Base-by-base conservation (phyloP, 352 stramenopile species). In the Phytophthora melonis region DNA sequence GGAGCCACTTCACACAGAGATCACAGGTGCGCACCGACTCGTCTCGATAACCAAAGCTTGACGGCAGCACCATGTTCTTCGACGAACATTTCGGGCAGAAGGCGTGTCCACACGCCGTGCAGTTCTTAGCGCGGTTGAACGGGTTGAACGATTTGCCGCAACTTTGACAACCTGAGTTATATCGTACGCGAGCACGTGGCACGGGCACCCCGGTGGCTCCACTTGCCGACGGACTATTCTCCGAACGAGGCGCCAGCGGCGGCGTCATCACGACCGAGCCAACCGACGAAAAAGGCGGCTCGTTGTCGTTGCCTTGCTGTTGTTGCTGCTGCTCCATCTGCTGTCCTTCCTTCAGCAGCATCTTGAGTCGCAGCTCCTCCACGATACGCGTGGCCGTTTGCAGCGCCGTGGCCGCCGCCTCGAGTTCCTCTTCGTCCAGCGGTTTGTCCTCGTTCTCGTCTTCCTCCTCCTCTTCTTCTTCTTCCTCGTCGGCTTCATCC, bases 71-170 rank as follows among this genome's bases (percentile, higher is more conserved):
- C 45, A 92, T 72, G 19, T 82, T 81, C 30, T 82, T 78, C 11
- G 86, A 81, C 5, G 84, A 72, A 47, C 87, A 95, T 43, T 93
- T 93, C 25, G 78, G 77, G 58, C 88, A 94, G 60, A 82, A 93
- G 11, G 81, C 61, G 65, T 82, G 86, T 9, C 88, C 88, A 32
- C 88, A 94, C 10, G 77, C 69, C 18, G 70, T 64, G 74, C 88
- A 94, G 45, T 88, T 80, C 49, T 79, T 81, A 47, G 82, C 87
- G 27, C 87, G 88, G 58, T 93, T 80, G 64, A 94, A 94, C 5
- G 88, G 75, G 39, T 82, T 88, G 63, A 94, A 93, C 30, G 79
- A 93, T 45, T 89, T 89, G 27, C 64, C 70, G 68, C 88, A 94
- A 36, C 80, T 77, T 32, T 43, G 75, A 57, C 88, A 94, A 3